Conservation (phyloP, 192 early-diverging fungal species). For the Linnemannia hyalina region DNA sequence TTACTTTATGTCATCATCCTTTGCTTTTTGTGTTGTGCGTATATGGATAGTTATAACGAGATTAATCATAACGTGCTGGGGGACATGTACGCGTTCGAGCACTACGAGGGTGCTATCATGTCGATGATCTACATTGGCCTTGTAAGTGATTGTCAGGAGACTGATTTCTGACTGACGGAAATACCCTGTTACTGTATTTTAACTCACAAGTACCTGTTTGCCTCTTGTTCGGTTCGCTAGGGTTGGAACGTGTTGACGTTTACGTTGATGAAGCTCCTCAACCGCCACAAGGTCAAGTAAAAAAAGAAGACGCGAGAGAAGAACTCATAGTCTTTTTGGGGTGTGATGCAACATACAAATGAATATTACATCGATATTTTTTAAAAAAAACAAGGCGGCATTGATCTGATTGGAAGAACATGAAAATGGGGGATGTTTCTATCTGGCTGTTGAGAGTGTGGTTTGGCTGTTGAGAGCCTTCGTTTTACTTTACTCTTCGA, state of each 20-base stretch:
- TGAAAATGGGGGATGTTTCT: no score
- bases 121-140: conserved; percentile 38
- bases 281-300: conserved; percentile 52
- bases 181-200: no score
- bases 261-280: conserved; percentile 39
- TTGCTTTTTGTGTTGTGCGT: not conserved
- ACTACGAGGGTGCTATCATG: conserved; percentile 36
- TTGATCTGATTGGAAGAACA: no score
- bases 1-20: not conserved
- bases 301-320: not conserved
- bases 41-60: conserved; percentile 29
- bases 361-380: no score
- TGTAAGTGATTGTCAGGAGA: not conserved
- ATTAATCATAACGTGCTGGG: conserved; percentile 32
- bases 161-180: not conserved
- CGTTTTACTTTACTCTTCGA: no score
- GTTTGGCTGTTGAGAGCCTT: no score
- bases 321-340: not conserved
- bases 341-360: no score
- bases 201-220: no score
- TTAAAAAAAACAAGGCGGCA: no score
- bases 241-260: conserved; percentile 41
- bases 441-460: no score
- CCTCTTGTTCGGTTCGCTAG: not conserved
- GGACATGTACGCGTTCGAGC: conserved; percentile 38